phyloP scores from a whole-genome alignment of 2,329 filamentous ascomycete species.

The Apiospora sp. region DNA sequence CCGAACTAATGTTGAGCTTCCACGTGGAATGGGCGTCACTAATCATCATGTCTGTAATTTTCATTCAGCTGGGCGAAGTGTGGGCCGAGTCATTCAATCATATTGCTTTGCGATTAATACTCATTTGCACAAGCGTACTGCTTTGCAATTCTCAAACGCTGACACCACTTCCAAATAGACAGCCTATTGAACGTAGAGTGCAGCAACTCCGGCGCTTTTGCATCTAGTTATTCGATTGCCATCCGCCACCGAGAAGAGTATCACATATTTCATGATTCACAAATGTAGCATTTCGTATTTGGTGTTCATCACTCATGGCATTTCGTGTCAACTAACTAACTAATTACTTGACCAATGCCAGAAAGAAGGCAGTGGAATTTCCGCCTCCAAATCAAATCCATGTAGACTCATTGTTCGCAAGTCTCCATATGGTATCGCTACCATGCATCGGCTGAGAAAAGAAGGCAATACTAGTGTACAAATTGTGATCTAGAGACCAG shows the following conservation, averaged over 20 bases:
- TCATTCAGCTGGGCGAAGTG: background rate
- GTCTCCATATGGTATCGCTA: background rate
- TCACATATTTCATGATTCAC: background rate
- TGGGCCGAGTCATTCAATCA: no score
- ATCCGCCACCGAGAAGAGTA: background rate
- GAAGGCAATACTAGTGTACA: background rate
- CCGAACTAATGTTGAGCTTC: background rate
- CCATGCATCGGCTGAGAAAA: background rate
- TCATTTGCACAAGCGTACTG: background rate
- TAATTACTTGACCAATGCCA: background rate
- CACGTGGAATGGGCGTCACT: background rate
- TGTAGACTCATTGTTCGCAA: background rate
- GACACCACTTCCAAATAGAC: background rate
- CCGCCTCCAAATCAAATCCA: background rate
- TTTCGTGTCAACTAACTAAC: constrained; percentile 9
- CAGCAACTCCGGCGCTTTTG: background rate
- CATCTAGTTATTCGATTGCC: background rate
- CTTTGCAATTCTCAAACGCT: no score
- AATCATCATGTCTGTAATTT: background rate
- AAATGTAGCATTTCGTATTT: background rate
- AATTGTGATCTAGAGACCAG: background rate
- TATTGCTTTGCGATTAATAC: no score
- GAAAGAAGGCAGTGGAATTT: background rate
- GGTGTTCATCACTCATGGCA: background rate
- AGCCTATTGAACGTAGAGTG: background rate